Percentiles rank a stretch among this genome's conserved stretches.
Evolutionary conservation across 495 filamentous ascomycete genomes (phyloP).

Genomic region (Tuber brumale): DNA sequence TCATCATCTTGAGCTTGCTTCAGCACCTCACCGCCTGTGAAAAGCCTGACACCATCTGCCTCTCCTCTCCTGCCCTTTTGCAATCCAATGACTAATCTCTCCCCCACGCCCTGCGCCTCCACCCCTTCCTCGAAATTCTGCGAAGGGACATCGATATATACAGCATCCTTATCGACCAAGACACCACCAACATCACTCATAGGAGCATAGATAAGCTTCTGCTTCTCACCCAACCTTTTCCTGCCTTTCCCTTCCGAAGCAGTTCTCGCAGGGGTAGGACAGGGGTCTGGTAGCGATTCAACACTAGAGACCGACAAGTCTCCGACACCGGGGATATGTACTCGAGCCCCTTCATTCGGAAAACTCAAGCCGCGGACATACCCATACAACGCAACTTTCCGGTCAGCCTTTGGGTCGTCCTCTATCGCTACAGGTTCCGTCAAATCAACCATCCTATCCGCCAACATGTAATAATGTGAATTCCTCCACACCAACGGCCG

Average conservation of each 20-base stretch:
- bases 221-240: constrained; percentile 81
- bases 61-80: constrained; percentile 82
- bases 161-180: constrained; percentile 70
- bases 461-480: constrained; percentile 84
- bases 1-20: constrained; percentile 55
- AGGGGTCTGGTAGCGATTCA: constrained; percentile 85
- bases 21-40: constrained; percentile 67
- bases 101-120: constrained; percentile 71
- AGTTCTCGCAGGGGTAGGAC: constrained; percentile 85
- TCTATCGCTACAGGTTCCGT: constrained; percentile 88
- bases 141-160: constrained; percentile 70
- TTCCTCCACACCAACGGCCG: constrained; percentile 94
- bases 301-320: constrained; percentile 79
- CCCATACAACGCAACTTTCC: constrained; percentile 83
- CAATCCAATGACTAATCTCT: constrained; percentile 83
- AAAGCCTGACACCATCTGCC: constrained; percentile 73
- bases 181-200: constrained; percentile 97
- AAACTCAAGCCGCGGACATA: constrained; percentile 97
- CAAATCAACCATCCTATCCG: constrained; percentile 88
- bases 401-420: constrained; percentile 77
- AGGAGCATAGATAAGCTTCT: constrained; percentile 89
- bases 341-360: constrained; percentile 71
- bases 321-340: constrained; percentile 92
- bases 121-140: constrained; percentile 69
- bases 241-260: constrained; percentile 74